Evolutionary conservation across 306 rosid genomes (phyloP).

Genomic region (Begonia fuchsioides): DNA sequence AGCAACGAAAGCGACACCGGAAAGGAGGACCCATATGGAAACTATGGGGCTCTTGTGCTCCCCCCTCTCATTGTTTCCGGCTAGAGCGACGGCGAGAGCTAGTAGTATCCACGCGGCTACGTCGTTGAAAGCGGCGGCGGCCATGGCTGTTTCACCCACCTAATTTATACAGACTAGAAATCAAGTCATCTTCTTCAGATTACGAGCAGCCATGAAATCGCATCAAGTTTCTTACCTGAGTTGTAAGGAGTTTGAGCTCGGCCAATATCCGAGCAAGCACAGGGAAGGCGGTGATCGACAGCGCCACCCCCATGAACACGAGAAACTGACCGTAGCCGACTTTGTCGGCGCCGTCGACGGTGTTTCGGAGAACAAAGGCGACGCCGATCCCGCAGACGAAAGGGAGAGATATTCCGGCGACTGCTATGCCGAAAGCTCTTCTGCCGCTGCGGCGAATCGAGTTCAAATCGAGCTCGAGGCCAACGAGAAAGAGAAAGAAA

Average conservation of each 20-base stretch:
- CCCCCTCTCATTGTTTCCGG: conserved; percentile 27
- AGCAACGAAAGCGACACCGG: conserved; percentile 37
- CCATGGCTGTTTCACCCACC: conserved; percentile 76
- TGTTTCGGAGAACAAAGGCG: conserved; percentile 43
- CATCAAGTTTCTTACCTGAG: conserved; percentile 5
- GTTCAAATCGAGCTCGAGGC: conserved; percentile 49
- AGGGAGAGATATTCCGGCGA: conserved; percentile 56
- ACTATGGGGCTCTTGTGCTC: conserved; percentile 38
- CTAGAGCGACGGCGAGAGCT: conserved; percentile 60
- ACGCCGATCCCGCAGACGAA: conserved; percentile 58
- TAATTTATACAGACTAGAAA: too few species aligned
- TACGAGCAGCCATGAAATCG: too few species aligned
- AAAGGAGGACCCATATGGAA: conserved; percentile 58
- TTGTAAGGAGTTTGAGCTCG: conserved; percentile 67
- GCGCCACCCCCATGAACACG: conserved; percentile 77
- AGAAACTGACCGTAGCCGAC: conserved; percentile 44
- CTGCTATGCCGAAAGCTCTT: conserved; percentile 45
- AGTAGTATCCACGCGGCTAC: conserved; percentile 77
- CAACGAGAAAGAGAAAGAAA: conserved; percentile 64
- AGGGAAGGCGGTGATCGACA: conserved; percentile 86
- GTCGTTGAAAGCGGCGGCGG: conserved; percentile 85
- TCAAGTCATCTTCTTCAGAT: too few species aligned
- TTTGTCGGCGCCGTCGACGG: conserved; percentile 45
- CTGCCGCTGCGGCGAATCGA: conserved; percentile 54
- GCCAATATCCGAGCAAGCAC: conserved; percentile 84